These are phyloP conservation scores for Athelia sp. DNA, from an alignment of 1,284 basidiomycete genomes.

Conservation along the genomic window DNA sequence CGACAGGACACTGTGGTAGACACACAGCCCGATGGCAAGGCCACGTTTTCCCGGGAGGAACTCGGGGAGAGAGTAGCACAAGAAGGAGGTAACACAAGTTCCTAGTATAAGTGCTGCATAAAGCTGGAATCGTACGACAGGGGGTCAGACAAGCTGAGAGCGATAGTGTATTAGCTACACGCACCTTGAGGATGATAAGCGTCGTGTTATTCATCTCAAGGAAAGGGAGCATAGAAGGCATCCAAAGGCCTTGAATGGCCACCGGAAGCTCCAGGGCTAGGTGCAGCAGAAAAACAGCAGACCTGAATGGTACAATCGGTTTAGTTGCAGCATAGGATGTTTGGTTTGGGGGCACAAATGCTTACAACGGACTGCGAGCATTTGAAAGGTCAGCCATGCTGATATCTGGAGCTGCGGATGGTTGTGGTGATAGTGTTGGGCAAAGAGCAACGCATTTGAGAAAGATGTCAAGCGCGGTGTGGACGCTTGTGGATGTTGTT, in stretches of 20 bases:
- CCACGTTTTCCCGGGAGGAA: slow-evolving; percentile 83
- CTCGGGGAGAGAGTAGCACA: slow-evolving; percentile 68
- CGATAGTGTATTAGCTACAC: slow-evolving; percentile 6
- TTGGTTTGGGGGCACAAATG: not conserved
- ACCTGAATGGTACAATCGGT: slow-evolving; percentile 32
- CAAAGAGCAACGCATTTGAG: not conserved
- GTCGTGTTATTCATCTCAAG: slow-evolving; percentile 78
- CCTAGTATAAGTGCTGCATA: slow-evolving; percentile 57
- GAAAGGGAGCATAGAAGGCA: slow-evolving; percentile 61
- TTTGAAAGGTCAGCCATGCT: slow-evolving; percentile 16
- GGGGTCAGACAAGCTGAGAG: not conserved
- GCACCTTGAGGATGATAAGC: slow-evolving; percentile 67
- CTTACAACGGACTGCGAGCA: slow-evolving; percentile 30
- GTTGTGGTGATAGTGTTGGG: slow-evolving; percentile 5
- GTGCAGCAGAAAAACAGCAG: slow-evolving; percentile 69
- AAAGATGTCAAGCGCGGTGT: not conserved
- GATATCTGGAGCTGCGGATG: too few relatives aligned
- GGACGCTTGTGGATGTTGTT: not conserved
- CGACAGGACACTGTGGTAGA: slow-evolving; percentile 73
- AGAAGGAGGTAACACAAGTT: slow-evolving; percentile 51
- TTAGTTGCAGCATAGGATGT: too few relatives aligned
- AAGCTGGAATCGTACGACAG: slow-evolving; percentile 36
- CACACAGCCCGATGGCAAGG: slow-evolving; percentile 65
- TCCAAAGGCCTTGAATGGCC: slow-evolving; percentile 68
- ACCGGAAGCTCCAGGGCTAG: slow-evolving; percentile 73